Percentiles rank a stretch among this genome's conserved stretches.
Conservation (phyloP, 768 basidiomycete genomes). For the Sutorius australiensis region DNA sequence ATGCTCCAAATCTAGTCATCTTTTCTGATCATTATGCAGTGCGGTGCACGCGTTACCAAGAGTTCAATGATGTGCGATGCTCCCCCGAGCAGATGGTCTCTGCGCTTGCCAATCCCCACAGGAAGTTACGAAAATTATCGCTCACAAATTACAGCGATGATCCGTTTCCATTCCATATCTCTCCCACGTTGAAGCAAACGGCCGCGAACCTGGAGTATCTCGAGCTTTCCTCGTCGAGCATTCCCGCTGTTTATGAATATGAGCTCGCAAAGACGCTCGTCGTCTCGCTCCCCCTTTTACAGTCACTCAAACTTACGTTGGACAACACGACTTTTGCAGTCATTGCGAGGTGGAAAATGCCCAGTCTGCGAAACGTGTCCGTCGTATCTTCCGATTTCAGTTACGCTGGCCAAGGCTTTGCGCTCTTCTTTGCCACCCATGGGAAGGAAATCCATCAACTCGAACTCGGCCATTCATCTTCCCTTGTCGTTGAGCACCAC, state of each 20-base stretch:
- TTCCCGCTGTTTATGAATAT: constrained; percentile 38
- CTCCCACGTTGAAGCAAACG: constrained; percentile 48
- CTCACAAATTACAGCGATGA: constrained; percentile 74
- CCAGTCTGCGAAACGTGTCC: constrained; percentile 56
- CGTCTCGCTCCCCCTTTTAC: constrained; percentile 55
- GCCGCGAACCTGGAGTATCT: constrained; percentile 60
- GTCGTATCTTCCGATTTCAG: constrained; percentile 69
- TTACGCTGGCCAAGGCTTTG: constrained; percentile 63
- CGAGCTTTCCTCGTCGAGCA: constrained; percentile 58
- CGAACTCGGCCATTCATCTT: constrained; percentile 69
- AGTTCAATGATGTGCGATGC: constrained; percentile 41
- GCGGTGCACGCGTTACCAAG: constrained; percentile 48
- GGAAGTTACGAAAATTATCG: constrained; percentile 52
- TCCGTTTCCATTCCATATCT: constrained; percentile 52
- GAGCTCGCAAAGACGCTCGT: constrained; percentile 18
- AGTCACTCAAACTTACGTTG: constrained; percentile 64
- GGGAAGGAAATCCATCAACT: constrained; percentile 59
- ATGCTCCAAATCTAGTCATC: constrained; percentile 53
- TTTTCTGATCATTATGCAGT: constrained; percentile 66
- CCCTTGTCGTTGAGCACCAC: constrained; percentile 65
- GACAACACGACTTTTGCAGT: constrained; percentile 69
- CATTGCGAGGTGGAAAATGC: constrained; percentile 66
- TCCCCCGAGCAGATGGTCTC: constrained; percentile 57
- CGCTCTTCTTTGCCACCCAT: constrained; percentile 62
- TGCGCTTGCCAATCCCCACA: constrained; percentile 52